These are phyloP conservation scores for Solanum medicagineum DNA, from an alignment of 257 asterid species.

Conservation along the genomic window DNA sequence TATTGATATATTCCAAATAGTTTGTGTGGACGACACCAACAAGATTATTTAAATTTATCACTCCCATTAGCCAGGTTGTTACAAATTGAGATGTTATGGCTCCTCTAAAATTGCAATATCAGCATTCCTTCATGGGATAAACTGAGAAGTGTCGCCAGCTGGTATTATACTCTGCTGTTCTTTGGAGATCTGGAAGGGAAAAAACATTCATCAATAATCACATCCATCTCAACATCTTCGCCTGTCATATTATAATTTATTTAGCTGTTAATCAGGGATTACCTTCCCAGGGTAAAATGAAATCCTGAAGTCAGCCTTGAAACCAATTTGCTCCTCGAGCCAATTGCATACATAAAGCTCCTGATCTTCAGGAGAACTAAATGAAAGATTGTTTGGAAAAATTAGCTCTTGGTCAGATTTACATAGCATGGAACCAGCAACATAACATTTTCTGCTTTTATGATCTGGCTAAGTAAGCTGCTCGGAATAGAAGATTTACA, in stretches of 20 bases:
- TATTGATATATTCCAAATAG: slow-evolving; percentile 25
- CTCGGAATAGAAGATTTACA: slow-evolving; percentile 83
- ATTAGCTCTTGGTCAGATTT: background rate
- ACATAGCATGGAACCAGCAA: slow-evolving; percentile 57
- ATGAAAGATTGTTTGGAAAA: background rate
- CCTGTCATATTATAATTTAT: background rate
- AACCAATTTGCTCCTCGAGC: slow-evolving; percentile 92
- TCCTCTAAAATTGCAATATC: slow-evolving; percentile 91
- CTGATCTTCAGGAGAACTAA: background rate
- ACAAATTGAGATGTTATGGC: slow-evolving; percentile 95
- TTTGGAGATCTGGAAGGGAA: slow-evolving; percentile 45
- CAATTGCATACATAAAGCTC: slow-evolving; percentile 36
- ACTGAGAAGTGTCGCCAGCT: slow-evolving; percentile 83
- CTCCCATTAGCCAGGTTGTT: slow-evolving; percentile 97
- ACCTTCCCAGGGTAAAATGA: slow-evolving; percentile 99
- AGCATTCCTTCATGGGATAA: slow-evolving; percentile 74
- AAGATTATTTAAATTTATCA: slow-evolving; percentile 85
- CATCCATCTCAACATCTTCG: background rate
- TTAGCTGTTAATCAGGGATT: background rate
- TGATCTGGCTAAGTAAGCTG: slow-evolving; percentile 80
- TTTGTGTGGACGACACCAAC: slow-evolving; percentile 80
- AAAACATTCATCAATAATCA: background rate
- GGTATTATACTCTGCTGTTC: slow-evolving; percentile 75
- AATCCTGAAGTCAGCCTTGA: slow-evolving; percentile 73
- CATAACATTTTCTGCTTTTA: slow-evolving; percentile 70